Base-by-base conservation (phyloP, 371 early-diverging fungal species). In the Blakeslea trispora region DNA sequence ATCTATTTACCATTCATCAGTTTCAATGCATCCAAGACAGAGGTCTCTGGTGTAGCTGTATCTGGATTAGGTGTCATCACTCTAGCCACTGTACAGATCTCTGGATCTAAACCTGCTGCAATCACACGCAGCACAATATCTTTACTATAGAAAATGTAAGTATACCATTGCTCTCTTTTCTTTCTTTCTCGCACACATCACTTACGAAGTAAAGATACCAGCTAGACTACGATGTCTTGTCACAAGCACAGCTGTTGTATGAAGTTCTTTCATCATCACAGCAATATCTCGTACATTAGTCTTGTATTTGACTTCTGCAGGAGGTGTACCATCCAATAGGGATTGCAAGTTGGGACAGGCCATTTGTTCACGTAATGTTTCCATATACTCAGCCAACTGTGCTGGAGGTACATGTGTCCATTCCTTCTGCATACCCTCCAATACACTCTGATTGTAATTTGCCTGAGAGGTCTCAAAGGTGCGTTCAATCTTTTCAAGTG, bases 31-130 rank as follows among this genome's bases (percentile, higher is more conserved):
- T 95, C 95, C 44, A 95, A 68, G 47, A 96, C 90, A 24, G 92
- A 81, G 15, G 89, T 90, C 37, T 84, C 73, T 8, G 88, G 77
- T 42, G 83, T 58, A 7, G 93, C 91, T 11, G 90, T 89, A 76
- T 96, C 96, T 1, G 97, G 97, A 49, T 94, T 93, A 40, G 96
- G 96, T 4, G 97, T 96, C 96, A 96, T 94, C 15, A 95, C 94
- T 61, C 95, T 84, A 24, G 92, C 88, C 24, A 95, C 94, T 42
- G 89, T 87, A 64, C 94, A 94, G 22, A 84, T 91, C 47, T 76
- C 76, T 53, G 96, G 94, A 71, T 94, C 90, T 39, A 94, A 74
- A 14, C 90, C 90, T 51, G 94, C 94, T 32, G 96, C 95, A 67
- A 97, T 84, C 22, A 96, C 96, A 55, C 96, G 86, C 39, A 95